Percentiles rank a stretch among this genome's conserved stretches.
Conservation (phyloP, 1,284 basidiomycete genomes). For the Heterobasidion parviporum region DNA sequence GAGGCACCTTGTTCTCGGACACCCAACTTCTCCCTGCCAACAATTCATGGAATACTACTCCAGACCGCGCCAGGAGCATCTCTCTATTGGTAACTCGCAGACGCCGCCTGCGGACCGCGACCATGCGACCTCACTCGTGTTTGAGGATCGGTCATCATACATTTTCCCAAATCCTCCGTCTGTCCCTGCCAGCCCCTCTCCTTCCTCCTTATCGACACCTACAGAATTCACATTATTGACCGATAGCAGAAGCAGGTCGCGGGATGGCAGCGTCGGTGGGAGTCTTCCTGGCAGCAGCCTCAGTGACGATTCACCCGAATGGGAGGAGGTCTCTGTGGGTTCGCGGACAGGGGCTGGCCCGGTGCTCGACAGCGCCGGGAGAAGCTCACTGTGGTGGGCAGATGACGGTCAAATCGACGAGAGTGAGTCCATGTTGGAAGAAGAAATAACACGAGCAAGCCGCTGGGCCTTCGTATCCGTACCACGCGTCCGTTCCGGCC, state of each 20-base stretch:
- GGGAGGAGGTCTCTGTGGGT: conserved; percentile 3
- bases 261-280: conserved; percentile 5
- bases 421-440: conserved; percentile 17
- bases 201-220: conserved; percentile 8
- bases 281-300: background rate
- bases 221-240: background rate
- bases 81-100: background rate
- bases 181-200: conserved; percentile 17
- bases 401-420: conserved; percentile 10
- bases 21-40: background rate
- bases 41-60: background rate
- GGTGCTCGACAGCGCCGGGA: background rate
- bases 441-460: conserved; percentile 16
- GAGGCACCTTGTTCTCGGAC: background rate
- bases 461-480: conserved; percentile 13
- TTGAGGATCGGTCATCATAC: conserved; percentile 23
- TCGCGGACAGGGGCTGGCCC: background rate
- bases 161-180: conserved; percentile 26
- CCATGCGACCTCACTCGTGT: background rate
- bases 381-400: conserved; percentile 22
- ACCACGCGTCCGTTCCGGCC: conserved; percentile 3
- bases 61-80: background rate
- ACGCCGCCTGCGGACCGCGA: no score
- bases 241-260: conserved; percentile 1
- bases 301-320: background rate